Evolutionary conservation across 1,284 basidiomycete species (phyloP), one percentile per base, ranked within the genome.

Genomic region (Laetiporus sulphureus): DNA sequence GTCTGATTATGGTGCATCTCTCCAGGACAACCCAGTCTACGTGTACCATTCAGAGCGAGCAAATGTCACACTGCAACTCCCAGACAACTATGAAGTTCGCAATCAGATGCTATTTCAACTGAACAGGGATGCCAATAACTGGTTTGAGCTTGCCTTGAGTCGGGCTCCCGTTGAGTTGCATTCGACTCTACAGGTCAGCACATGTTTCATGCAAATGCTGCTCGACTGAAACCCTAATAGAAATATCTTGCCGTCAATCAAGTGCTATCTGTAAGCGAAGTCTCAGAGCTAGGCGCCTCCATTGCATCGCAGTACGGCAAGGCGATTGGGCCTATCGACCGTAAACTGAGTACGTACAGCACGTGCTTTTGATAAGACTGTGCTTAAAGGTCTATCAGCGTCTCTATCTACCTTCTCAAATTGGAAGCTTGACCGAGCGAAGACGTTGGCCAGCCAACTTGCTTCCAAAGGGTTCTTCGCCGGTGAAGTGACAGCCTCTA

Each of bases 131-230:
- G 79, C 91, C 5, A 79, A 78, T 45, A 72, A 62, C 22, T 98
- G 94, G 90, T 83, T 99, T 41, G 81, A 86, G 42, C 66, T 91
- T 27, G 90, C 91, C 3, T 70, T 98, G 38, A 79, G 79, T 8
- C 77, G 91, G 16, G 91, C 94, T 6, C 96, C 95, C 0, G 77
- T 94, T 54, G 94, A 97, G 64, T 68, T 98, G 41, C 91, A 95
- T 54, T 87, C 91, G 1, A 92, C 91, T 2, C 68, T 99, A 37
- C 90, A 95, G 77, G 87, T 86, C 55, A 32, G 62, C 57, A 5
- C 32, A n/a, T 18, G 21, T 16, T 33, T 8, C 38, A 30, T 13
- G 8, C 20, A 23, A 23, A 36, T 20, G 16, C 27, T 19, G 37
- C 42, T 36, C 10, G 19, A 1, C 20, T 45, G 24, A 40, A 49